These are phyloP conservation scores for Arabidopsis hybrid DNA, from an alignment of 441 rosid species.

Conservation along the genomic window DNA sequence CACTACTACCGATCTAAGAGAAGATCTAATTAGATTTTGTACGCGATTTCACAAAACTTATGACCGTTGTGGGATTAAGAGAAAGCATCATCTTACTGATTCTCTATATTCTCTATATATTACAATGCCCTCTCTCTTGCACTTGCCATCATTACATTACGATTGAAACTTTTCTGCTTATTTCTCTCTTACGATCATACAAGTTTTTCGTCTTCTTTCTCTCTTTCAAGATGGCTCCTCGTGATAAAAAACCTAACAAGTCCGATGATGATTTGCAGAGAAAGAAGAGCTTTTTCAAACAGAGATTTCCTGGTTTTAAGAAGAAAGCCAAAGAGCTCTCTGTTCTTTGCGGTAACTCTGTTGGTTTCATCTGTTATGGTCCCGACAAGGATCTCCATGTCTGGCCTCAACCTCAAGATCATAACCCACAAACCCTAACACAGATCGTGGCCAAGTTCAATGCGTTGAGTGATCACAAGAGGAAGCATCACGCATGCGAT, in stretches of 20 bases:
- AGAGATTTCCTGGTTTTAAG: neutral
- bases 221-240: slow-evolving; percentile 1
- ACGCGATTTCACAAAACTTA: too few species aligned
- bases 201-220: too few species aligned
- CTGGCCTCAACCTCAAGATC: slow-evolving; percentile 11
- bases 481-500: neutral
- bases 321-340: slow-evolving; percentile 16
- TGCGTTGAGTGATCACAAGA: neutral
- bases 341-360: too few species aligned
- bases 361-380: slow-evolving; percentile 4
- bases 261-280: neutral
- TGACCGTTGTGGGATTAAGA: too few species aligned
- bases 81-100: too few species aligned
- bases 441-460: neutral
- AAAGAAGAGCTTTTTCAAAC: neutral
- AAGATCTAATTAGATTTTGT: too few species aligned
- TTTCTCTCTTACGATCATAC: neutral
- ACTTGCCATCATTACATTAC: too few species aligned
- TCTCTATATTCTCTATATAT: too few species aligned
- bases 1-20: too few species aligned
- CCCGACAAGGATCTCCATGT: slow-evolving; percentile 10
- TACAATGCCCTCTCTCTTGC: too few species aligned
- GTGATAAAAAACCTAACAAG: neutral
- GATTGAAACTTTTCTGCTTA: neutral
- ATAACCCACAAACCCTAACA: neutral